phyloP scores from a whole-genome alignment of 805 yeast species.

The Zygoascus flipseniorum region DNA sequence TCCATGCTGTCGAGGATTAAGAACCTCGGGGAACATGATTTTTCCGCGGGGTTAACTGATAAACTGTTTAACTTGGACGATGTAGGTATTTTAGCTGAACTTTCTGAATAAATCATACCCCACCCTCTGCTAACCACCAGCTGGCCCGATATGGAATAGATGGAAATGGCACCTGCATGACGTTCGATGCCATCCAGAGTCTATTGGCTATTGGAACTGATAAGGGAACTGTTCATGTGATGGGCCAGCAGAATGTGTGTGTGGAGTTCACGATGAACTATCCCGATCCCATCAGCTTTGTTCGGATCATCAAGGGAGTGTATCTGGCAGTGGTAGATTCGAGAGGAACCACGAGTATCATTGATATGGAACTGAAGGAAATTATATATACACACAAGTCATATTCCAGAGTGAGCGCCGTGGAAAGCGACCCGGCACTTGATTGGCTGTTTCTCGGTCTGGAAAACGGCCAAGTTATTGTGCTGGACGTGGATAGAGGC shows the following conservation, averaged over 20 bases:
- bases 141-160: constrained; percentile 46
- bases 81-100: constrained; percentile 12
- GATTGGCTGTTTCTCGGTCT: constrained; percentile 83
- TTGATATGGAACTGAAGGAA: constrained; percentile 58
- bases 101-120: background rate
- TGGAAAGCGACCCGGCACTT: constrained; percentile 75
- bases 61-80: constrained; percentile 24
- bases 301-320: constrained; percentile 70
- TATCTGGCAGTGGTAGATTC: constrained; percentile 68
- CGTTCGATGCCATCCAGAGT: constrained; percentile 84
- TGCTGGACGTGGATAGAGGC: constrained; percentile 79
- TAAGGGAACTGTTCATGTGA: constrained; percentile 61
- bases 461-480: constrained; percentile 60
- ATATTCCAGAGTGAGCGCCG: constrained; percentile 57
- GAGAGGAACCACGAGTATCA: constrained; percentile 51
- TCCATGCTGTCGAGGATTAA: constrained; percentile 16
- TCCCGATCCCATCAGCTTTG: constrained; percentile 31
- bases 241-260: constrained; percentile 77
- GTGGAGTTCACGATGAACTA: constrained; percentile 47
- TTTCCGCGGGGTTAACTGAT: constrained; percentile 25
- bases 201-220: constrained; percentile 74
- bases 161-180: constrained; percentile 58
- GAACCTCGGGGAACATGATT: constrained; percentile 22
- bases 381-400: constrained; percentile 53
- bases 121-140: constrained; percentile 4